phyloP scores from a whole-genome alignment of 768 basidiomycete genomes.

The Suillus clintonianus region DNA sequence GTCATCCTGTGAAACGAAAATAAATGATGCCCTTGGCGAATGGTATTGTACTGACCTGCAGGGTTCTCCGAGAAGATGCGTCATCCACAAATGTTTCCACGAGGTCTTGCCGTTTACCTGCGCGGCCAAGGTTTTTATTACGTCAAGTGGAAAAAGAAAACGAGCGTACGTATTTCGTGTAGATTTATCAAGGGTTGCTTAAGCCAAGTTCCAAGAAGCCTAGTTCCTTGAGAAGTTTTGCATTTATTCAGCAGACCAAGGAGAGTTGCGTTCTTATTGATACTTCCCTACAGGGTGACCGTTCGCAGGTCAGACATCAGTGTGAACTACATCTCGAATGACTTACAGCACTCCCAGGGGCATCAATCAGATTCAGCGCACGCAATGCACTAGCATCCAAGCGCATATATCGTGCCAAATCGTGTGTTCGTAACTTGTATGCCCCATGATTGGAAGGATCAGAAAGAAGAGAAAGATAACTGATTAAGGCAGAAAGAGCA shows the following conservation, averaged over 20 bases:
- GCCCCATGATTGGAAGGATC: conserved; percentile 79
- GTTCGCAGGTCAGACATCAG: conserved; percentile 4
- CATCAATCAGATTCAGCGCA: conserved; percentile 84
- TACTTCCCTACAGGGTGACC: conserved; percentile 44
- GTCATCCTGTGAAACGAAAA: conserved; percentile 59
- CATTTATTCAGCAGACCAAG: conserved; percentile 92
- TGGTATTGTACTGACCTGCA: conserved; percentile 57
- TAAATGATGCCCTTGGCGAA: not conserved
- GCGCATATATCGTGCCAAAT: conserved; percentile 92
- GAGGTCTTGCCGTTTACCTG: conserved; percentile 84
- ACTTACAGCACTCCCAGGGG: conserved; percentile 40
- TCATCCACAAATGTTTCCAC: conserved; percentile 88
- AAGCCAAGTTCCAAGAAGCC: conserved; percentile 88
- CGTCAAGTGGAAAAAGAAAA: conserved; percentile 2
- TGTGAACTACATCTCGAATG: not conserved
- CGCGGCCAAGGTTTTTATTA: not conserved
- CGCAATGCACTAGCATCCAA: conserved; percentile 93
- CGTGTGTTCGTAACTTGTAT: conserved; percentile 83
- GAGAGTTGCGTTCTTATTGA: conserved; percentile 82
- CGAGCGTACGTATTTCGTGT: conserved; percentile 78
- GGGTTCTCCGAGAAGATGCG: conserved; percentile 60
- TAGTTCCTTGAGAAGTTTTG: conserved; percentile 92
- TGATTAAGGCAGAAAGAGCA: conserved; percentile 78
- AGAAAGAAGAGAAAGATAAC: conserved; percentile 77
- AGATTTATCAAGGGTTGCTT: conserved; percentile 95